Evolutionary conservation across 768 basidiomycete species (phyloP).

Genomic region (Auriscalpium vulgare): DNA sequence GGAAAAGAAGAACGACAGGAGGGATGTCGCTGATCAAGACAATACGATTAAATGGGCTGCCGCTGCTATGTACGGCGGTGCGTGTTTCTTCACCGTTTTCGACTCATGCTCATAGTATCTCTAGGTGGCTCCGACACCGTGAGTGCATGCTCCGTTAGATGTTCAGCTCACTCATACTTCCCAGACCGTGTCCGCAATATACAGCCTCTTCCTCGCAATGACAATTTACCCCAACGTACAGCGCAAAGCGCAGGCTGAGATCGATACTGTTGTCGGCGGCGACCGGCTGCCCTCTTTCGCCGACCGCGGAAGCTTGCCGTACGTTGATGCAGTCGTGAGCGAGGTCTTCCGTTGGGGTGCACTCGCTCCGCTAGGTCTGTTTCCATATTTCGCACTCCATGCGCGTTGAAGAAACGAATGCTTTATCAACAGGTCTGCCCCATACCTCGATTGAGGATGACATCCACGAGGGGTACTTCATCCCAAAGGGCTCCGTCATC

Average conservation of each 20-base stretch:
- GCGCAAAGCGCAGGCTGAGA: conserved; percentile 12
- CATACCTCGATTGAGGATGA: neutral
- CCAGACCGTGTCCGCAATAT: conserved; percentile 7
- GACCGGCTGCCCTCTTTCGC: conserved; percentile 9
- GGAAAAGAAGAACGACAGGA: neutral
- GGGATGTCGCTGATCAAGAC: neutral
- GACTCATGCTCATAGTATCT: neutral
- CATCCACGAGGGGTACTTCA: neutral
- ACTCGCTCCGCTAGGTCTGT: conserved; percentile 5
- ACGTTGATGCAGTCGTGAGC: conserved; percentile 8
- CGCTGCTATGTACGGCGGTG: neutral
- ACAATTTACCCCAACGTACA: conserved; percentile 11
- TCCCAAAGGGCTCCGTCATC: conserved; percentile 29
- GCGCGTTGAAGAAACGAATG: neutral
- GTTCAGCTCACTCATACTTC: too few species aligned
- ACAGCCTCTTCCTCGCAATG: conserved; percentile 13
- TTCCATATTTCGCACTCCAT: neutral
- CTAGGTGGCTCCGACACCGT: neutral
- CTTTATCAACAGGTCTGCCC: neutral
- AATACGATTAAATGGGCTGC: conserved; percentile 3
- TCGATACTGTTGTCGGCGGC: conserved; percentile 12
- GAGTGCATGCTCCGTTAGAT: neutral
- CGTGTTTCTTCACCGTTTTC: neutral
- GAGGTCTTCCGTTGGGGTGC: conserved; percentile 16
- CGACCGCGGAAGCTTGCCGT: conserved; percentile 12